Percentiles rank a stretch among this genome's conserved stretches.
These are phyloP conservation scores for Polychytrium aggregatum DNA, from an alignment of 192 early-diverging fungal genomes.

Conservation along the genomic window DNA sequence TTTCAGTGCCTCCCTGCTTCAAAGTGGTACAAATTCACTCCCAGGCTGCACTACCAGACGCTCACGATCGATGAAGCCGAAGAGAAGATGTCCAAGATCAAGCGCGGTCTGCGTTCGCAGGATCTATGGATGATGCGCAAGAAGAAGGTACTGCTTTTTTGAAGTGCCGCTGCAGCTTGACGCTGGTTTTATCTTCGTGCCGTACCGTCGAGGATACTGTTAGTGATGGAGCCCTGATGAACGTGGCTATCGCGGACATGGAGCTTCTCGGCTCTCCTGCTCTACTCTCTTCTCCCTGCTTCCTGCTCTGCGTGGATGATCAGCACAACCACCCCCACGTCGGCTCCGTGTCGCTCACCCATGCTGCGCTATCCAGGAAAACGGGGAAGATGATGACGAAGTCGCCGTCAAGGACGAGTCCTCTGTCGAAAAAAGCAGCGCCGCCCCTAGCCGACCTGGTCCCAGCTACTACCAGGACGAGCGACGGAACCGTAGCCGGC, in stretches of 20 bases:
- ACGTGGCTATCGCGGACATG: not conserved
- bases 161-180: not conserved
- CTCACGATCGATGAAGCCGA: constrained; percentile 39
- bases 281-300: not conserved
- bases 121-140: constrained; percentile 21
- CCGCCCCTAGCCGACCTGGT: not conserved
- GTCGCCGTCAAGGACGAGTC: constrained; percentile 11
- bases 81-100: constrained; percentile 21
- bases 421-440: constrained; percentile 2
- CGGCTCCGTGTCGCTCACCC: not conserved
- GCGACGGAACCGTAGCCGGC: not conserved
- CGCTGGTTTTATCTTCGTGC: not conserved
- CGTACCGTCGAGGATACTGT: not conserved
- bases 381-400: constrained; percentile 7
- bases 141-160: constrained; percentile 10
- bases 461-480: not conserved
- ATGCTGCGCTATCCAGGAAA: too few relatives aligned
- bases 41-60: constrained; percentile 28
- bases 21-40: constrained; percentile 34
- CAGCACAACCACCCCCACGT: not conserved
- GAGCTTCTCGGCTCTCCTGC: too few relatives aligned
- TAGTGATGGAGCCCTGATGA: not conserved
- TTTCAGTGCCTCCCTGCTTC: constrained; percentile 29
- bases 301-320: not conserved
- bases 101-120: constrained; percentile 2